Base-by-base conservation (phyloP, 768 basidiomycete genomes). In the Phaeotremella fagi region DNA sequence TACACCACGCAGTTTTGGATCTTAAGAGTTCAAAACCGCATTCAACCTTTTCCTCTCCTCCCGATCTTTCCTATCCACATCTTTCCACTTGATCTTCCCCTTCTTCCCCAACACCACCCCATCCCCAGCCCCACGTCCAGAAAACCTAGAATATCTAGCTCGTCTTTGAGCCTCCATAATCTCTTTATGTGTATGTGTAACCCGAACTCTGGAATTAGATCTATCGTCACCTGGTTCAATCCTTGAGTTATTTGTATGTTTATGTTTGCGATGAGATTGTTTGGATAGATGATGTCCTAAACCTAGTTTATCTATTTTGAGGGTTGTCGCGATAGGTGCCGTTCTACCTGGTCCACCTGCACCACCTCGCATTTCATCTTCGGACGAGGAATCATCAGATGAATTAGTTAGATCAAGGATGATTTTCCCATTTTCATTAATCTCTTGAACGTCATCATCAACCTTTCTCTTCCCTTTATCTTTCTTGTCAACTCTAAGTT, bases 11-110 rank as follows among this genome's bases (percentile, higher is more conserved):
- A 42, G n/a, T n/a, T n/a, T n/a, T n/a, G n/a, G n/a, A n/a, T n/a
- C n/a, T n/a, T n/a, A n/a, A n/a, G n/a, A n/a, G n/a, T 60, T 59
- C 31, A 68, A 26, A 3, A 54, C 59, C n/a, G 59, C 61, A 16
- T 51, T 45, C 50, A 70, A 45, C 23, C 61, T 35, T 35, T 46
- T 55, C 37, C 69, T 54, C 43, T 71, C 66, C 16, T 68, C 66
- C 26, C 69, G 57, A 20, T 71, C 69, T 48, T 37, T 57, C 58
- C 47, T 61, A 33, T 67, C 66, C 43, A 28, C 44, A 25, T 67
- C 61, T 42, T 60, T 61, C 69, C 68, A 70, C 48, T 55, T 66
- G 28, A 63, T 48, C 52, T 64, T 66, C n/a, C 68, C 68, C 50
- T 64, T 64, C 54, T 70, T 64, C 0, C 68, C 68, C 53, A 70